A percentile compares a stretch with the other conserved stretches of the same genome.
These are phyloP conservation scores for Xylaria cubensis DNA, from an alignment of 495 filamentous ascomycete species.

Conservation along the genomic window DNA sequence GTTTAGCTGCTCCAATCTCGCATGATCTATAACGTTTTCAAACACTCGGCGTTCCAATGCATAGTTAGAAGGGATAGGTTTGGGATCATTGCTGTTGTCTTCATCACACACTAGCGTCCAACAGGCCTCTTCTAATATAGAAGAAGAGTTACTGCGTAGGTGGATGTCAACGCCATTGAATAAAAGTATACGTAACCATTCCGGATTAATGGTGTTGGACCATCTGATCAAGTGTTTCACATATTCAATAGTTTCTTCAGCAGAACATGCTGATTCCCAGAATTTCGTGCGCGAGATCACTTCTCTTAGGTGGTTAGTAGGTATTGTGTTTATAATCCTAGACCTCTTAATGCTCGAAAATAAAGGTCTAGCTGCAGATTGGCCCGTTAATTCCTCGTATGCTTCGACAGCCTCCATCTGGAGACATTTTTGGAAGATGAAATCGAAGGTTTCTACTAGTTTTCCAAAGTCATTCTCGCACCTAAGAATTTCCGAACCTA, in stretches of 20 bases:
- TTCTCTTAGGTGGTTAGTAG: background rate
- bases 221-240: background rate
- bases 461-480: background rate
- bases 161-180: background rate
- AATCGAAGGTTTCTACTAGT: background rate
- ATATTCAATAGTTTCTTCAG: background rate
- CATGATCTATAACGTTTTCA: background rate
- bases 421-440: background rate
- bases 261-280: background rate
- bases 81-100: background rate
- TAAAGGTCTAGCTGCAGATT: background rate
- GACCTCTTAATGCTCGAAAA: background rate
- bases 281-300: background rate
- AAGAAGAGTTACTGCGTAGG: background rate
- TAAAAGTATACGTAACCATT: background rate
- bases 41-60: background rate
- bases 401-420: background rate
- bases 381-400: background rate
- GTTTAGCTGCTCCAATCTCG: background rate
- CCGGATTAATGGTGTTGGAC: no score
- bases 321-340: background rate
- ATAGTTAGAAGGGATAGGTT: background rate
- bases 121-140: constrained; percentile 15
- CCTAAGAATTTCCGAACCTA: background rate
- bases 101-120: background rate